phyloP scores from a whole-genome alignment of 2,329 filamentous ascomycete genomes.

The Kalaharituber pfeilii region DNA sequence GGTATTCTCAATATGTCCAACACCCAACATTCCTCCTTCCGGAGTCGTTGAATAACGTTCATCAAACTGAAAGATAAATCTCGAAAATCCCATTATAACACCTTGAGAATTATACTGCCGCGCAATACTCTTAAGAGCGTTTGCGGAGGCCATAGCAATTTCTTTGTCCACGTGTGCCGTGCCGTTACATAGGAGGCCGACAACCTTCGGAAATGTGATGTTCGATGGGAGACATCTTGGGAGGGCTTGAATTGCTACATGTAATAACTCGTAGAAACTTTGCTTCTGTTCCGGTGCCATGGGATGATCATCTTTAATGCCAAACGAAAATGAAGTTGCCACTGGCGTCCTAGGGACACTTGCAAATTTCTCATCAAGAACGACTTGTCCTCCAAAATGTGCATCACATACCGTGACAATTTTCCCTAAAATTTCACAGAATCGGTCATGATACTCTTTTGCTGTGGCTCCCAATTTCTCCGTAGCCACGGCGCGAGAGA shows the following conservation, averaged over 20 bases:
- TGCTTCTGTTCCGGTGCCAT: slow-evolving; percentile 67
- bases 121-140: slow-evolving; percentile 88
- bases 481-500: slow-evolving; percentile 48
- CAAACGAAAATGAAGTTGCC: slow-evolving; percentile 81
- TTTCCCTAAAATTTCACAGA: slow-evolving; percentile 88
- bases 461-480: slow-evolving; percentile 54
- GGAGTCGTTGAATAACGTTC: slow-evolving; percentile 95
- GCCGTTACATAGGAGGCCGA: slow-evolving; percentile 88
- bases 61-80: slow-evolving; percentile 98
- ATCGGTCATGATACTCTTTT: slow-evolving; percentile 71
- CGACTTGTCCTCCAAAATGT: slow-evolving; percentile 88
- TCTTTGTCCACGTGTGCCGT: slow-evolving; percentile 88
- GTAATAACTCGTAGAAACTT: slow-evolving; percentile 84
- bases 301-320: slow-evolving; percentile 61
- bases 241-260: slow-evolving; percentile 86
- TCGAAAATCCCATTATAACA: slow-evolving; percentile 87
- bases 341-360: slow-evolving; percentile 87
- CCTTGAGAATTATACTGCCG: slow-evolving; percentile 74
- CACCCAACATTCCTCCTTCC: slow-evolving; percentile 87
- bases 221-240: slow-evolving; percentile 84
- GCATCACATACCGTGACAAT: slow-evolving; percentile 95
- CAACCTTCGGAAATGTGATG: slow-evolving; percentile 80
- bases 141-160: slow-evolving; percentile 79
- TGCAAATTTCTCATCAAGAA: slow-evolving; percentile 85
- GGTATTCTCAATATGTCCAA: slow-evolving; percentile 87